Percentiles rank a stretch among this genome's conserved stretches.
Conservation (phyloP, 2,329 filamentous ascomycete species). For the Tolypocladium sp. region DNA sequence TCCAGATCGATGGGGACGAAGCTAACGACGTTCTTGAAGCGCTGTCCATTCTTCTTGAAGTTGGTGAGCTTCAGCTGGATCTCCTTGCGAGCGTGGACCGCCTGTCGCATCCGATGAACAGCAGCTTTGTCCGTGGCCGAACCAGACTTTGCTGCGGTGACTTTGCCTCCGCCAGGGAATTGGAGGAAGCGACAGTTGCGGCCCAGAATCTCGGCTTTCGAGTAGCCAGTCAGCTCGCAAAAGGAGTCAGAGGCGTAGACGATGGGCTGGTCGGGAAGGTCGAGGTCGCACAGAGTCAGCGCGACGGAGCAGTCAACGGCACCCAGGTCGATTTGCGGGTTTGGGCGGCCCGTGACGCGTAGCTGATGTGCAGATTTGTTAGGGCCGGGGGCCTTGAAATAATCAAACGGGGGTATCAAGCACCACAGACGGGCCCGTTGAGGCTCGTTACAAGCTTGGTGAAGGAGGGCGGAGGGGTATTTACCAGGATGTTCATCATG, state of each 20-base stretch:
- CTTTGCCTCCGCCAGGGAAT: conserved; percentile 48
- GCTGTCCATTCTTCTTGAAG: conserved; percentile 70
- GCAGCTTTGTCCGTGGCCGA: conserved; percentile 33
- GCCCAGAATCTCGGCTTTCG: conserved; percentile 62
- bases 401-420: background rate
- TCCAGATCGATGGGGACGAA: conserved; percentile 73
- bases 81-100: conserved; percentile 35
- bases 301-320: conserved; percentile 78
- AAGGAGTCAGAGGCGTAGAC: conserved; percentile 81
- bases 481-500: conserved; percentile 45
- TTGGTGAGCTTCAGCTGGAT: conserved; percentile 56
- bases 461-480: background rate
- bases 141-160: background rate
- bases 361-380: conserved; percentile 20
- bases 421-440: background rate
- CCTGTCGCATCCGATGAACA: conserved; percentile 42
- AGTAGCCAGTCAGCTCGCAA: conserved; percentile 69
- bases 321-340: conserved; percentile 71
- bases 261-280: conserved; percentile 65
- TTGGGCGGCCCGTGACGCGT: conserved; percentile 59
- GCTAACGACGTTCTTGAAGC: conserved; percentile 75
- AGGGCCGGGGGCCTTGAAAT: background rate
- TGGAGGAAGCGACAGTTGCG: conserved; percentile 82
- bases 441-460: background rate
- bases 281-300: conserved; percentile 72